A percentile compares a stretch with the other conserved stretches of the same genome.
Evolutionary conservation across 2,329 filamentous ascomycete genomes (phyloP).

Genomic region (Epichloe typhina): DNA sequence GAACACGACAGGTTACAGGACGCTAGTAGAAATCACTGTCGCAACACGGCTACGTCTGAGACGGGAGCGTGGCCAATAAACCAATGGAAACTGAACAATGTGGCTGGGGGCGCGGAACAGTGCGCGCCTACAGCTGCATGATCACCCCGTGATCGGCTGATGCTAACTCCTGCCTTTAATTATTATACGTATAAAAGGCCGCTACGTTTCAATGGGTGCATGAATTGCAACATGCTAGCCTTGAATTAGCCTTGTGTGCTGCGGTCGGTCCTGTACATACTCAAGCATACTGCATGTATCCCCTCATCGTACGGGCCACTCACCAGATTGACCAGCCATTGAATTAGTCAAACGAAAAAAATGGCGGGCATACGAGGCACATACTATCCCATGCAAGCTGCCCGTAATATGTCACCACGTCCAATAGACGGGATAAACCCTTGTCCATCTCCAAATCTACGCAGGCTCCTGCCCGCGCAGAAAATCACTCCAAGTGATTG

Average conservation of each 20-base stretch:
- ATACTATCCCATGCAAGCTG: neutral
- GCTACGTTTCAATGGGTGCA: constrained; percentile 15
- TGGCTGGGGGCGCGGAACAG: constrained; percentile 16
- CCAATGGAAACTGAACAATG: neutral
- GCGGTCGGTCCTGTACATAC: constrained; percentile 5
- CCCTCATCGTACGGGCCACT: constrained; percentile 3
- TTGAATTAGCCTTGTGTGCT: neutral
- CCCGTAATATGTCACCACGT: neutral
- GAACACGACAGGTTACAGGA: neutral
- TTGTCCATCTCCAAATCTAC: neutral
- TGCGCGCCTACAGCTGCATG: constrained; percentile 23
- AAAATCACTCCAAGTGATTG: neutral
- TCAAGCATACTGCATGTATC: neutral
- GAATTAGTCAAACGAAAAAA: neutral
- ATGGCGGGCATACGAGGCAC: neutral
- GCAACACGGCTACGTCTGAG: neutral
- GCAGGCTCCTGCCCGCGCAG: neutral
- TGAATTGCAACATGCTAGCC: neutral
- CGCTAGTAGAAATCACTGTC: neutral
- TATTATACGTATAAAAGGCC: constrained; percentile 13
- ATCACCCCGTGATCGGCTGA: constrained; percentile 21
- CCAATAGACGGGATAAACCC: neutral
- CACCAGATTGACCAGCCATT: neutral
- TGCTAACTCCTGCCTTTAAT: neutral
- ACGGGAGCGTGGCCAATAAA: neutral